Percentiles rank a stretch among this genome's conserved stretches.
Conservation (phyloP, 306 rosid species). For the Inga oerstediana region DNA sequence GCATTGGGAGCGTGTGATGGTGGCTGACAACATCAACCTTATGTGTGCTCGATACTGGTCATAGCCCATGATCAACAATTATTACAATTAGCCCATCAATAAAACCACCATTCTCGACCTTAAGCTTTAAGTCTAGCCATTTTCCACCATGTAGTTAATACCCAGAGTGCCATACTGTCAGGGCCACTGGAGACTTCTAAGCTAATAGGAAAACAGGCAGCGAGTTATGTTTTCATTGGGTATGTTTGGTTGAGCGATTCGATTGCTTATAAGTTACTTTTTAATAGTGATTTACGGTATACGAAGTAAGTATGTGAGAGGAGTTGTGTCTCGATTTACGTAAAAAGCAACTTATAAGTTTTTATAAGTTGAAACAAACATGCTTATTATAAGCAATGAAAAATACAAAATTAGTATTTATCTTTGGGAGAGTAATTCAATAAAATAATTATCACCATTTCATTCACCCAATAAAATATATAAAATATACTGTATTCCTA, state of each 20-base stretch:
- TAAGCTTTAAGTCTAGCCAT: slow-evolving; percentile 46
- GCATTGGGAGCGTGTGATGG: no score
- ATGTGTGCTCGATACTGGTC: no score
- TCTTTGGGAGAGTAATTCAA: neutral
- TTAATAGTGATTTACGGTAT: no score
- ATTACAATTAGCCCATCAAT: slow-evolving; percentile 78
- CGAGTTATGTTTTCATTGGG: neutral
- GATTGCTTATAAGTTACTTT: no score
- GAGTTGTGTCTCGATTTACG: no score
- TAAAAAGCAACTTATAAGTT: no score
- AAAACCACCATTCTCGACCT: slow-evolving; percentile 49
- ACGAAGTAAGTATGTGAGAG: no score
- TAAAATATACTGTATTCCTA: neutral
- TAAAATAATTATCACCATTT: slow-evolving; percentile 12
- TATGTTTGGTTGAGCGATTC: no score
- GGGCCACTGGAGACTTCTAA: slow-evolving; percentile 98
- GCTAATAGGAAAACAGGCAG: slow-evolving; percentile 49
- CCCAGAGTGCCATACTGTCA: slow-evolving; percentile 85
- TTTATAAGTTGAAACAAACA: no score
- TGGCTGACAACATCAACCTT: no score
- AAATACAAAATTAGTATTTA: neutral
- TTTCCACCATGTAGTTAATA: slow-evolving; percentile 79
- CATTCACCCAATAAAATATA: neutral
- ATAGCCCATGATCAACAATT: slow-evolving; percentile 70
- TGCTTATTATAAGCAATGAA: neutral